Base-by-base conservation (phyloP, 768 basidiomycete species). In the Saitozyma podzolica region DNA sequence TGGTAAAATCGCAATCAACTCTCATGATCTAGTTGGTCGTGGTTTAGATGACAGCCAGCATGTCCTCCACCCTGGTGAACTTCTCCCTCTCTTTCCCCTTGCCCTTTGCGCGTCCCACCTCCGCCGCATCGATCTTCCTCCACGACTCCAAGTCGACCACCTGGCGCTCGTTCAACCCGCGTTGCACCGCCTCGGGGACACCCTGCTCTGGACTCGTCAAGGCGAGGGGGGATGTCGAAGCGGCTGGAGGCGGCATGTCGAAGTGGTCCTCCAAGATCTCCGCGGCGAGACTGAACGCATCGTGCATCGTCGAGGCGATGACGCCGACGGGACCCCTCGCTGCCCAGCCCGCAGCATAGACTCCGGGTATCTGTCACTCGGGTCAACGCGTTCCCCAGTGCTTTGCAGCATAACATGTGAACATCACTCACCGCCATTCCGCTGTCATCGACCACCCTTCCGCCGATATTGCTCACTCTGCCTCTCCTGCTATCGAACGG, bases 311-410 rank as follows among this genome's bases (percentile, higher is more conserved):
- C 3, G 88, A 84, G 1, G 92, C 93, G 50, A 98, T 83, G 11
- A 98, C 93, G 9, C 94, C 94, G 56, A 86, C 88, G 0, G 96
- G 93, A 42, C 95, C 95, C 3, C 85, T 87, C 2, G 91, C 88
- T 2, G 91, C 88, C 96, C 96, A 99, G 9, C 95, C 95, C 1
- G 90, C 88, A 1, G 91, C 89, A 74, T 96, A 99, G n/a, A 94
- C 86, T 43, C 82, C 83, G 5, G 79, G 73, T 7, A 83, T 60
- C 78, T 81, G 52, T 9, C 11, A 29, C 29, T 29, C 29, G 13
- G 3, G 29, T 66, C 60, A 66, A 10, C 81, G 81, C 19, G 16
- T 50, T 6, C 51, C 19, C 17, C 11, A 2, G 3, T 40, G 6
- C 40, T 6, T 54, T 45, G 47, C n/a, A 48, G 54, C 16, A 5